Base-by-base conservation (phyloP, 225 moss, liverwort and hornwort species). In the Antitrichia curtipendula region DNA sequence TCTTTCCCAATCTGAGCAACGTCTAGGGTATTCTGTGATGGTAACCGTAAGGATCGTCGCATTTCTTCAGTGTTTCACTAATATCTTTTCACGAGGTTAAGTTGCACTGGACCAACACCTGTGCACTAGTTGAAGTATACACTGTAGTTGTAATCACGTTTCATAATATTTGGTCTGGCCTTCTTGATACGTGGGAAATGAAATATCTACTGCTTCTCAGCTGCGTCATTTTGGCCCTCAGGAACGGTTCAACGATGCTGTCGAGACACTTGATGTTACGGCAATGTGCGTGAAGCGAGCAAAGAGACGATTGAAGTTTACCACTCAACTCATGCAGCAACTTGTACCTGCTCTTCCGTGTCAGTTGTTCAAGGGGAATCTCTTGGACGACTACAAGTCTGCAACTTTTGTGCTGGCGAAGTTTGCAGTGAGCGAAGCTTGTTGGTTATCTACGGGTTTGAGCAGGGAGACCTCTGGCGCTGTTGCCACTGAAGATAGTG, bases 281-380 rank as follows among this genome's bases (percentile, higher is more conserved):
- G 90, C 95, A 69, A 91, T 99, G 87, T 95, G 96, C 84, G 88
- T 95, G 49, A 96, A 93, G 85, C 93, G 97, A 78, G 95, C 97
- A 36, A 96, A 93, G 87, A 95, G 95, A 90, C 93, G 98, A 76
- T 89, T 99, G 84, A 96, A 94, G 78, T 93, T 97, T 43, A 96
- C 95, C 23, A 95, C 98, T 73, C 98, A 99, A 84, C 92, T 99
- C 72, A 95, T 97, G 97, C 98, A 99, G 89, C 97, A 99, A 89
- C 91, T 99, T 76, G 95, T 96, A 45, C 97, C 97, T 78, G 91
- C 98, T 50, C 95, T 97, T 86, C 93, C 97, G 41, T 95, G 95
- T 56, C 92, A 89, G 49, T 92, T 94, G 90, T 96, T 99, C 92
- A 92, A 96, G 91, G 96, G 95, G 78, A 94, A 88, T 74, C 84